Percentiles rank a stretch among this genome's conserved stretches.
phyloP scores from a whole-genome alignment of 257 asterid species.

The Handroanthus guayacan region DNA sequence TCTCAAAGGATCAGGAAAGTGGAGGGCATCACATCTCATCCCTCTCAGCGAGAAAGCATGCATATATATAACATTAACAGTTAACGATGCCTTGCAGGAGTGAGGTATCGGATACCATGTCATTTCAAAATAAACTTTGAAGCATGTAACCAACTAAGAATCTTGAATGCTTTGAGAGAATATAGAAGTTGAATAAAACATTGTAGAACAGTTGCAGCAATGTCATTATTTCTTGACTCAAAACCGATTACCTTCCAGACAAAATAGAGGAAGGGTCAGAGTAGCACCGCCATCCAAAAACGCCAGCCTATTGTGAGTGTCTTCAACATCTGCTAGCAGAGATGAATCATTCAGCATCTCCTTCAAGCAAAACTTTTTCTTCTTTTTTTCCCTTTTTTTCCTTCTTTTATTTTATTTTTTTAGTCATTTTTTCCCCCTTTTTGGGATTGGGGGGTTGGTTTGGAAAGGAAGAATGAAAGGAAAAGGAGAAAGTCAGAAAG shows the following conservation, averaged over 20 bases:
- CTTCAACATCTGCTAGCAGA: constrained; percentile 74
- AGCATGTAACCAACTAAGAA: background rate
- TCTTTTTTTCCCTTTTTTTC: too few relatives aligned
- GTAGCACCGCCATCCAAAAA: constrained; percentile 91
- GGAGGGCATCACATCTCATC: background rate
- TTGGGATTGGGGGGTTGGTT: too few relatives aligned
- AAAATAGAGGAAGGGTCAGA: constrained; percentile 71
- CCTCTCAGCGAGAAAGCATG: too few relatives aligned
- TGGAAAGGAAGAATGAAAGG: background rate
- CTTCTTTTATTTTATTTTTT: too few relatives aligned
- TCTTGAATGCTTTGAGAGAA: constrained; percentile 6
- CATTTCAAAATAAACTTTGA: background rate
- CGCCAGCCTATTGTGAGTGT: constrained; percentile 77
- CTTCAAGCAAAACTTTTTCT: constrained; percentile 10
- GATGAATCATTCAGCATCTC: constrained; percentile 29
- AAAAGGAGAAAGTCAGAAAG: background rate
- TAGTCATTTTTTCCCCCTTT: too few relatives aligned
- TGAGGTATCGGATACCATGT: background rate
- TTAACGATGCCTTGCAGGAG: background rate
- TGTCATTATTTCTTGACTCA: background rate
- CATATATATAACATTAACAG: background rate
- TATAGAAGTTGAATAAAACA: background rate
- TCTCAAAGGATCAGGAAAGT: background rate
- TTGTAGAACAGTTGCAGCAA: background rate
- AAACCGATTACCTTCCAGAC: constrained; percentile 69